Evolutionary conservation across 495 filamentous ascomycete genomes (phyloP).

Genomic region (Neurospora sp.): DNA sequence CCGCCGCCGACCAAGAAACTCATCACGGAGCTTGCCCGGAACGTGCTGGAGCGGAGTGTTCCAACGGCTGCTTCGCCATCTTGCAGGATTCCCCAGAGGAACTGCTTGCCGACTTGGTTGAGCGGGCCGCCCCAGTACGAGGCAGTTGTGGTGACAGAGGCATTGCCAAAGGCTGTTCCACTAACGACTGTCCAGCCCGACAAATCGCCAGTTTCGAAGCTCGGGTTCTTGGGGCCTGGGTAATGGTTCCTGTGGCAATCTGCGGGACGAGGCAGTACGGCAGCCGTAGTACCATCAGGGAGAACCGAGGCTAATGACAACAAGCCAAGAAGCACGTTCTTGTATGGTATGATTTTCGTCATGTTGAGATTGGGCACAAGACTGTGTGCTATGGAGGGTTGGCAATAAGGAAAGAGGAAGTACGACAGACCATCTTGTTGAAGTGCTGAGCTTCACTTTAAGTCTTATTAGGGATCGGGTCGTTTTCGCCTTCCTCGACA

Average conservation of each 20-base stretch:
- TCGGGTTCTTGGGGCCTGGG: not conserved
- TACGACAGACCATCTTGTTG: not conserved
- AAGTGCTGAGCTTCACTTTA: not conserved
- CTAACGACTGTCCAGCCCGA: not conserved
- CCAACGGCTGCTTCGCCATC: not conserved
- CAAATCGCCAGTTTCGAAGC: not conserved
- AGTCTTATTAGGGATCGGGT: not conserved
- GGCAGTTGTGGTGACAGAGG: not conserved
- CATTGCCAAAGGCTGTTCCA: not conserved
- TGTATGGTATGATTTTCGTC: not conserved
- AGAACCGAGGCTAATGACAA: not conserved
- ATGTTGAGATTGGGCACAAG: not conserved
- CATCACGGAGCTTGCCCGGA: not conserved
- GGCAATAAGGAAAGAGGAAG: not conserved
- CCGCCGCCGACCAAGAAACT: not conserved
- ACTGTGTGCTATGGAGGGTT: not conserved
- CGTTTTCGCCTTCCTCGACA: too few species aligned
- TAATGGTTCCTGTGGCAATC: not conserved
- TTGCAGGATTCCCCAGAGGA: not conserved
- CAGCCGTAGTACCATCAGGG: not conserved
- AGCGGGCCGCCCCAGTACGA: not conserved
- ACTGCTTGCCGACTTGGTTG: not conserved
- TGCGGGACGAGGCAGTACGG: not conserved
- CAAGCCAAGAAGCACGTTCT: not conserved
- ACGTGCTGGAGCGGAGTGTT: not conserved